These are phyloP conservation scores for Trichoderma semiorbis DNA, from an alignment of 2,329 filamentous ascomycete species.

Conservation along the genomic window DNA sequence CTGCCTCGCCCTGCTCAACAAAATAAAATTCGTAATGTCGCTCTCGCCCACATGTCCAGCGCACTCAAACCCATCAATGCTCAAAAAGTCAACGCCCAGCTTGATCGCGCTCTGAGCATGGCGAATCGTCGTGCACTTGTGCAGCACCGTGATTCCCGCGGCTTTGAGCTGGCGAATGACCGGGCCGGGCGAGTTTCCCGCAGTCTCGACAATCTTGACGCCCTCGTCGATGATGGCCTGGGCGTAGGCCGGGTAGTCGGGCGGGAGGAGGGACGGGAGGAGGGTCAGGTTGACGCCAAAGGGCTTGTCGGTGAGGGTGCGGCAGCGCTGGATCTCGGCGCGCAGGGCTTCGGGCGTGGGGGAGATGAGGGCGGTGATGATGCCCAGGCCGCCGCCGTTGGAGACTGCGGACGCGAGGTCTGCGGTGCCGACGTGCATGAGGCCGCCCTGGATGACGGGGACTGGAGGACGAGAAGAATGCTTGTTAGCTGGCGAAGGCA, in stretches of 20 bases:
- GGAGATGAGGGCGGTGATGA: slow-evolving; percentile 87
- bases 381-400: slow-evolving; percentile 78
- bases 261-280: slow-evolving; percentile 82
- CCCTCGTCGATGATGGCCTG: slow-evolving; percentile 92
- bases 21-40: slow-evolving; percentile 86
- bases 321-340: slow-evolving; percentile 86
- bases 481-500: not conserved
- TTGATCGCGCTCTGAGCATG: slow-evolving; percentile 90
- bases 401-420: slow-evolving; percentile 73
- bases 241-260: slow-evolving; percentile 89
- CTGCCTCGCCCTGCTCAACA: slow-evolving; percentile 82
- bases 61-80: slow-evolving; percentile 97
- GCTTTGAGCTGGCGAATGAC: slow-evolving; percentile 87
- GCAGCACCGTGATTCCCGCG: slow-evolving; percentile 73
- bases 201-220: slow-evolving; percentile 86
- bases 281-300: slow-evolving; percentile 97
- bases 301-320: slow-evolving; percentile 70
- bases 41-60: slow-evolving; percentile 84
- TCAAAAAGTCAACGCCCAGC: slow-evolving; percentile 93
- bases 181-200: slow-evolving; percentile 82
- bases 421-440: slow-evolving; percentile 83
- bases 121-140: slow-evolving; percentile 96
- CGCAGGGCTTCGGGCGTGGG: slow-evolving; percentile 87
- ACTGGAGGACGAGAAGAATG: slow-evolving; percentile 44
- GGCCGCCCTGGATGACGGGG: slow-evolving; percentile 79